These are phyloP conservation scores for Bonia amplexicaulis DNA, from an alignment of 176 grass and related monocot species.

Conservation along the genomic window DNA sequence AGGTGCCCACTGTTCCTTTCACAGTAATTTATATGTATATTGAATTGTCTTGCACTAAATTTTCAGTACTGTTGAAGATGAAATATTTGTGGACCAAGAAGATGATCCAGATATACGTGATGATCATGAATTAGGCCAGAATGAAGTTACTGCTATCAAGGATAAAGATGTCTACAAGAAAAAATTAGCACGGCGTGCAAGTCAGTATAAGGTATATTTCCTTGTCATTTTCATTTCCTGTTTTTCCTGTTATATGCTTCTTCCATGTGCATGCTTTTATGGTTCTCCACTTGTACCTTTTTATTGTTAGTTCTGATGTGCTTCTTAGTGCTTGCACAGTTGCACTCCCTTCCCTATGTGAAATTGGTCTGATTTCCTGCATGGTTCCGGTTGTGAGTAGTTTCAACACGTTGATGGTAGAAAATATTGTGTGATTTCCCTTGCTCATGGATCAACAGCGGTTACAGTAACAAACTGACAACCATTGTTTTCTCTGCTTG, in stretches of 20 bases:
- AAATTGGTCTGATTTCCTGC: background rate
- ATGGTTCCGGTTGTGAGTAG: background rate
- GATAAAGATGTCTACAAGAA: slow-evolving; percentile 87
- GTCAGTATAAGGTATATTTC: slow-evolving; percentile 72
- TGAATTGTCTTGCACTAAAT: slow-evolving; percentile 22
- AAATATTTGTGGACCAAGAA: slow-evolving; percentile 77
- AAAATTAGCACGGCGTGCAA: slow-evolving; percentile 71
- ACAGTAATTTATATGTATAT: slow-evolving; percentile 14
- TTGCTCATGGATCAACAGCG: background rate
- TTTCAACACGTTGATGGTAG: background rate
- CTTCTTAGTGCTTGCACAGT: slow-evolving; percentile 4
- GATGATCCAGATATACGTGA: slow-evolving; percentile 79
- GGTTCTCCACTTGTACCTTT: background rate
- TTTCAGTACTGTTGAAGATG: slow-evolving; percentile 87
- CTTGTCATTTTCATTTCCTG: slow-evolving; percentile 20
- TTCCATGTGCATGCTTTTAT: background rate
- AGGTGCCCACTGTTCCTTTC: background rate
- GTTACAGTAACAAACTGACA: background rate
- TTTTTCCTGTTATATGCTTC: background rate
- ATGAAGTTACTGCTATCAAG: slow-evolving; percentile 76
- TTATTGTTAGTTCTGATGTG: background rate
- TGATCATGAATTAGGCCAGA: slow-evolving; percentile 84
- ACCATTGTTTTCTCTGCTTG: background rate
- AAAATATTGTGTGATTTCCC: background rate
- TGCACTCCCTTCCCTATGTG: background rate